A percentile compares a stretch with the other conserved stretches of the same genome.
Conservation (phyloP, 257 asterid genomes). For the Nicotiana knightiana region DNA sequence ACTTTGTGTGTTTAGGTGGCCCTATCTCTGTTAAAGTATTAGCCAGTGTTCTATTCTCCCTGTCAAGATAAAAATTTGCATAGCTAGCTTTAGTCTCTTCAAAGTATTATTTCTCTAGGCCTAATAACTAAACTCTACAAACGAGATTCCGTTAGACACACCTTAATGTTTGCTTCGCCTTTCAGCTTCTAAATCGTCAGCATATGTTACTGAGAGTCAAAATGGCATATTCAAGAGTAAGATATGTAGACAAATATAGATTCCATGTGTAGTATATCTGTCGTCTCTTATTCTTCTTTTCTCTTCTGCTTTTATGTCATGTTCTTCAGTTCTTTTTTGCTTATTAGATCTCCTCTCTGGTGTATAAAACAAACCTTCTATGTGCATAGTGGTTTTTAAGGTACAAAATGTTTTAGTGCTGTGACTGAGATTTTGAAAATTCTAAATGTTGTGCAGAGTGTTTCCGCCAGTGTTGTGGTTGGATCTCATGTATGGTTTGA, state of each 20-base stretch:
- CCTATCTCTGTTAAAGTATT: no score
- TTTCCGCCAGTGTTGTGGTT: slow-evolving; percentile 49
- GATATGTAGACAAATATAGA: not conserved
- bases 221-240: not conserved
- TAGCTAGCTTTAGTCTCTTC: not conserved
- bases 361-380: not conserved
- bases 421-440: slow-evolving; percentile 5
- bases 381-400: not conserved
- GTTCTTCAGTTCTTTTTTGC: not conserved
- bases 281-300: not conserved
- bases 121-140: not conserved
- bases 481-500: slow-evolving; percentile 97
- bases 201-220: not conserved
- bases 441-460: slow-evolving; percentile 47
- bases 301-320: not conserved
- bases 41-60: not conserved
- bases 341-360: not conserved
- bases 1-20: not conserved
- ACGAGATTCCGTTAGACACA: not conserved
- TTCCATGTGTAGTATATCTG: not conserved
- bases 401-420: not conserved
- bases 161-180: not conserved
- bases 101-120: not conserved
- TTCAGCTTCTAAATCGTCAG: not conserved
- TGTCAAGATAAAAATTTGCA: not conserved